These are phyloP conservation scores for Ceratocystis huliohia DNA, from an alignment of 2,329 filamentous ascomycete species.

Conservation along the genomic window DNA sequence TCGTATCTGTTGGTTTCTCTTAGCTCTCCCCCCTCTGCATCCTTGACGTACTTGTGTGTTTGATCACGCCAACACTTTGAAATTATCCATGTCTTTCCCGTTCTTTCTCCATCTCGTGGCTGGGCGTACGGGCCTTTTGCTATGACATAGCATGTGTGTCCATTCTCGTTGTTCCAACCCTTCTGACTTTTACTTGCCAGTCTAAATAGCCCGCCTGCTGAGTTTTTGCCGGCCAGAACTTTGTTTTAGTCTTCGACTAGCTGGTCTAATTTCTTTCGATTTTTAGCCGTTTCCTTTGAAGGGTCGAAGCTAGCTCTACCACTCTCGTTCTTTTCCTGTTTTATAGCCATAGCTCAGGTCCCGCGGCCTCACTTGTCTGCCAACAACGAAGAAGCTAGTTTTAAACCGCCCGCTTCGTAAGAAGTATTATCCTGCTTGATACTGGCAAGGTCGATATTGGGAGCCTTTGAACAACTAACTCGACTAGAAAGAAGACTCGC, in stretches of 20 bases:
- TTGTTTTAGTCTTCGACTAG: neutral
- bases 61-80: neutral
- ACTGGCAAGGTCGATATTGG: too few species aligned
- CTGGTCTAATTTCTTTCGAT: neutral
- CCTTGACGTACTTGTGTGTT: constrained; percentile 2
- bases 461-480: too few species aligned
- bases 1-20: neutral
- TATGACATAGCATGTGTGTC: neutral
- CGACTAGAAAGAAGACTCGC: too few species aligned
- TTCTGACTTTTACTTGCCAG: neutral
- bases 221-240: neutral
- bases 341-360: neutral
- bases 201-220: neutral
- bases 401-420: too few species aligned
- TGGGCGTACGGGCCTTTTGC: neutral
- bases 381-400: neutral
- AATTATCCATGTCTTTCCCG: neutral
- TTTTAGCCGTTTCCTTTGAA: neutral
- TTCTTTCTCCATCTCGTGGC: neutral
- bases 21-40: neutral
- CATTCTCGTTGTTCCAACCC: neutral
- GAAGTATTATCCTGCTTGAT: too few species aligned
- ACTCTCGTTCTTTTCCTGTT: neutral
- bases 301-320: neutral
- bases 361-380: neutral